Percentiles rank a stretch among this genome's conserved stretches.
phyloP scores from a whole-genome alignment of 2,329 filamentous ascomycete genomes.

The Scortechinia acanthostroma region DNA sequence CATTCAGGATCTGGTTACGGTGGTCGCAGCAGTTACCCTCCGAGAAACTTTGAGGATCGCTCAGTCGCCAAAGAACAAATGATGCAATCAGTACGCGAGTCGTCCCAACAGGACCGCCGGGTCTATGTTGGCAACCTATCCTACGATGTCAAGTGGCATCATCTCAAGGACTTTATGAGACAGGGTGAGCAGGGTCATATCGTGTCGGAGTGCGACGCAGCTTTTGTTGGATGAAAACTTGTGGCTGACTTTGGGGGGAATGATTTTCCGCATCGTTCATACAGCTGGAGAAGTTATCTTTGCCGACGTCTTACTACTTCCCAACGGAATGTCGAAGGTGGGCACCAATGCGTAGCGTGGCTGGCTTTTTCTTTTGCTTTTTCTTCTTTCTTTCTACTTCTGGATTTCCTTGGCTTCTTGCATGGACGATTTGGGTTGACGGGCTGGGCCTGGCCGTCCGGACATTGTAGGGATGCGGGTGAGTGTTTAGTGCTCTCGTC shows the following conservation, averaged over 20 bases:
- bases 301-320: conserved; percentile 97
- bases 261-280: conserved; percentile 9
- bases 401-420: conserved; percentile 48
- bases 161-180: conserved; percentile 99
- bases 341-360: conserved; percentile 84
- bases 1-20: conserved; percentile 59
- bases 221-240: background rate
- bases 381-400: conserved; percentile 34
- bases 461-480: conserved; percentile 99
- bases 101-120: conserved; percentile 94
- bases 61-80: conserved; percentile 77
- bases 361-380: conserved; percentile 68
- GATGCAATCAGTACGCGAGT: conserved; percentile 90
- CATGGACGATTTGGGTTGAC: conserved; percentile 98
- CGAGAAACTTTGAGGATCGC: conserved; percentile 79
- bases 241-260: conserved; percentile 15
- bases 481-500: conserved; percentile 36
- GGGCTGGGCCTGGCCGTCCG: conserved; percentile 88
- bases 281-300: conserved; percentile 97
- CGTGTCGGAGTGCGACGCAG: background rate
- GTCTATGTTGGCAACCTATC: conserved; percentile 99
- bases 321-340: conserved; percentile 99
- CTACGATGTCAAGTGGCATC: conserved; percentile 99
- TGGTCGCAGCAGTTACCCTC: conserved; percentile 34
- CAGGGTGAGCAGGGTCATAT: conserved; percentile 63